Evolutionary conservation across 2,329 filamentous ascomycete genomes (phyloP), one percentile per base, ranked within the genome.

Genomic region (Dactylellina cionopaga): DNA sequence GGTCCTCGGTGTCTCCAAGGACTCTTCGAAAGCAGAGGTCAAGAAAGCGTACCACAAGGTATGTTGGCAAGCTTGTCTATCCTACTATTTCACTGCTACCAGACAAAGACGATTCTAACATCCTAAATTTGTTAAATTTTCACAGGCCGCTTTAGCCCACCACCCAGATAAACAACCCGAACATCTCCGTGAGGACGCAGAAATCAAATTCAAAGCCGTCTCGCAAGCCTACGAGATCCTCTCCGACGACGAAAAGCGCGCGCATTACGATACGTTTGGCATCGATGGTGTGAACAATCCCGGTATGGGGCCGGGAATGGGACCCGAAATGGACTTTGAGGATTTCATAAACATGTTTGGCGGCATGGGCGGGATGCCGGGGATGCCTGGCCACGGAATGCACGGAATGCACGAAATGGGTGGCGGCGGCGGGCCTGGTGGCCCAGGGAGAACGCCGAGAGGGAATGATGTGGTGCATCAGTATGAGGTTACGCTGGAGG

Each of bases 141-240:
- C 9, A 2, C 77, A 96, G 92, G 89, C 92, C 75, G 92, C 94
- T 10, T 86, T 97, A 59, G 87, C 88, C 80, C 91, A 92, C 79
- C 95, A 99, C 79, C 95, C 95, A 47, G 95, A 99, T 83, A 99
- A 99, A 83, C 95, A 96, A 65, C 85, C 92, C 77, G 92, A 94
- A 81, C 88, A 90, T 25, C 88, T 93, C 79, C 90, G 94, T 76
- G 89, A 89, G 79, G 90, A 90, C 76, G 92, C 95, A 72, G 95
- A 98, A 81, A 85, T 89, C 79, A 92, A 89, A 79, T 99, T 99
- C 88, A 99, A 99, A 83, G 84, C 89, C 62, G 89, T 96, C 66
- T 93, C 91, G 71, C 90, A 96, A 82, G 95, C 95, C 77, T 99
- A 99, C 84, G 95, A 99, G 80, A 98, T 99, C 79, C 92, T 99